A percentile compares a stretch with the other conserved stretches of the same genome.
Conservation (phyloP, 1,139 yeast genomes). For the Pichia kudriavzevii region DNA sequence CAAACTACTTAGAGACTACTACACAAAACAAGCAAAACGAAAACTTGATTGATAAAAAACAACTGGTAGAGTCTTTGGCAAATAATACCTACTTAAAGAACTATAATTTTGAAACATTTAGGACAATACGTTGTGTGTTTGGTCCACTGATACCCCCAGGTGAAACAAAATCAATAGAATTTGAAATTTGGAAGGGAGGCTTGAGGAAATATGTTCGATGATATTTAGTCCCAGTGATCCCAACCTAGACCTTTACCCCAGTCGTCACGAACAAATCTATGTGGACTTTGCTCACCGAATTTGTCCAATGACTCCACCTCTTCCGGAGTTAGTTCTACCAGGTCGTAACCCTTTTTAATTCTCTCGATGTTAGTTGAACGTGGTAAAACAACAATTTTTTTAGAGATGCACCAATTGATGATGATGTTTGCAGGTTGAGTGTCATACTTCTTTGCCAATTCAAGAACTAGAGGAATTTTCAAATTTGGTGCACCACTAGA, state of each 20-base stretch:
- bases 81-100: constrained; percentile 25
- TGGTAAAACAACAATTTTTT: constrained; percentile 46
- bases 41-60: constrained; percentile 11
- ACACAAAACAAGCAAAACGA: constrained; percentile 5
- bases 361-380: constrained; percentile 38
- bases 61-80: constrained; percentile 17
- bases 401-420: constrained; percentile 46
- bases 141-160: constrained; percentile 22
- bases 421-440: constrained; percentile 41
- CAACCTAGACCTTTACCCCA: constrained; percentile 21
- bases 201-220: constrained; percentile 17
- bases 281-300: constrained; percentile 39
- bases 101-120: constrained; percentile 26
- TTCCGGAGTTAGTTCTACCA: constrained; percentile 22
- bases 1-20: constrained; percentile 2
- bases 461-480: constrained; percentile 35
- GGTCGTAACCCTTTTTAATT: constrained; percentile 22
- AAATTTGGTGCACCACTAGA: constrained; percentile 49
- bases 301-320: constrained; percentile 38
- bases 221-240: constrained; percentile 1
- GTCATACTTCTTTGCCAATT: constrained; percentile 40
- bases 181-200: constrained; percentile 31
- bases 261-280: constrained; percentile 29
- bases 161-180: constrained; percentile 16
- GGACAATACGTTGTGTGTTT: constrained; percentile 24